Conservation (phyloP, 495 filamentous ascomycete species). For the Haplographium delicatum region DNA sequence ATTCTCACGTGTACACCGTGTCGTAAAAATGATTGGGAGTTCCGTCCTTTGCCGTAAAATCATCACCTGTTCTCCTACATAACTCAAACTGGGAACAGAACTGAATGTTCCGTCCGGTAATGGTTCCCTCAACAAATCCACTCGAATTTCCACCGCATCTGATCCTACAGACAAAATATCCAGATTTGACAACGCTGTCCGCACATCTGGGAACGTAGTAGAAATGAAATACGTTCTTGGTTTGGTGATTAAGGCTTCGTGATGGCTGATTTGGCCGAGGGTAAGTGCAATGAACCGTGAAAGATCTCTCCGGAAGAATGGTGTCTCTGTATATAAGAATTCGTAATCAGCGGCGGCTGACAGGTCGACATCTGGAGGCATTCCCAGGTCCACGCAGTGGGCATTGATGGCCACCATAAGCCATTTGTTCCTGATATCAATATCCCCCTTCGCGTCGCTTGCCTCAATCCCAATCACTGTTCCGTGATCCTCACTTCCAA, state of each 20-base stretch:
- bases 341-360: conserved; percentile 70
- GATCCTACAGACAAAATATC: conserved; percentile 80
- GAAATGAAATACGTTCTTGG: conserved; percentile 76
- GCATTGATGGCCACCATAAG: conserved; percentile 61
- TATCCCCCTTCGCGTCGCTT: conserved; percentile 45
- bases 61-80: conserved; percentile 83
- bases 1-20: conserved; percentile 72
- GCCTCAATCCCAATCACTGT: conserved; percentile 53
- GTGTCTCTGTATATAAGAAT: conserved; percentile 68
- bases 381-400: conserved; percentile 65
- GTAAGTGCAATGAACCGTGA: conserved; percentile 72
- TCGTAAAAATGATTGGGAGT: conserved; percentile 81
- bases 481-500: conserved; percentile 32
- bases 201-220: conserved; percentile 80
- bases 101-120: conserved; percentile 46
- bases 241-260: conserved; percentile 70
- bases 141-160: conserved; percentile 77
- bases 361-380: conserved; percentile 57
- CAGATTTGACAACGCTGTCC: conserved; percentile 74
- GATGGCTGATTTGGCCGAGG: conserved; percentile 67
- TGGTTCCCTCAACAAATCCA: conserved; percentile 77
- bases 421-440: conserved; percentile 44
- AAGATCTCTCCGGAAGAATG: conserved; percentile 69
- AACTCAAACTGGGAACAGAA: conserved; percentile 67
- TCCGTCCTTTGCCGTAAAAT: conserved; percentile 74